phyloP scores from a whole-genome alignment of 176 grass and related monocot species.

The Carex littledalei region DNA sequence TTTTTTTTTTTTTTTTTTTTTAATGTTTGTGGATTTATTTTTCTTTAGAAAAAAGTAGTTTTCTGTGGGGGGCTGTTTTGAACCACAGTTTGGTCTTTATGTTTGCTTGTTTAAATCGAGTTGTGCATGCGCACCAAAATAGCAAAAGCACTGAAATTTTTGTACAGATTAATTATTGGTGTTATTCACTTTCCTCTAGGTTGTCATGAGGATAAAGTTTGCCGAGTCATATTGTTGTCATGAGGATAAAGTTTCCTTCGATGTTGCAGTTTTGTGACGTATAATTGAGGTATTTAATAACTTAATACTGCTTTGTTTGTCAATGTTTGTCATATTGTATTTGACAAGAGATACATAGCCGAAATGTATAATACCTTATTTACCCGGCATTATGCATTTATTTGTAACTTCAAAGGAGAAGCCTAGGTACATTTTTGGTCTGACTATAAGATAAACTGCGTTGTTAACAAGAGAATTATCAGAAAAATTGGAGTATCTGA shows the following conservation, averaged over 20 bases:
- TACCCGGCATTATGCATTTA: neutral
- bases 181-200: neutral
- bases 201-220: neutral
- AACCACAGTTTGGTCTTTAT: neutral
- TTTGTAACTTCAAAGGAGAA: neutral
- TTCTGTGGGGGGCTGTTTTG: conserved; percentile 9
- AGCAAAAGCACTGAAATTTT: neutral
- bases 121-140: neutral
- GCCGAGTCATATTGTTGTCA: neutral
- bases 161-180: neutral
- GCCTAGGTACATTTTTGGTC: neutral
- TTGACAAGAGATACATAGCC: no score
- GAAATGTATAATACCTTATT: no score
- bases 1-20: neutral
- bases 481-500: neutral
- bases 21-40: neutral
- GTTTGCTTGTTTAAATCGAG: conserved; percentile 9
- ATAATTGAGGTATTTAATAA: neutral
- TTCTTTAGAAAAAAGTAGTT: neutral
- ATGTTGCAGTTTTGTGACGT: neutral
- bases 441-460: neutral
- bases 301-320: neutral
- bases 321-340: no score
- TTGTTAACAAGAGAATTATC: neutral
- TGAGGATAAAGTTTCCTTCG: no score